Base-by-base conservation (phyloP, 2,329 filamentous ascomycete species). In the Sclerotinia sclerotiorum region DNA sequence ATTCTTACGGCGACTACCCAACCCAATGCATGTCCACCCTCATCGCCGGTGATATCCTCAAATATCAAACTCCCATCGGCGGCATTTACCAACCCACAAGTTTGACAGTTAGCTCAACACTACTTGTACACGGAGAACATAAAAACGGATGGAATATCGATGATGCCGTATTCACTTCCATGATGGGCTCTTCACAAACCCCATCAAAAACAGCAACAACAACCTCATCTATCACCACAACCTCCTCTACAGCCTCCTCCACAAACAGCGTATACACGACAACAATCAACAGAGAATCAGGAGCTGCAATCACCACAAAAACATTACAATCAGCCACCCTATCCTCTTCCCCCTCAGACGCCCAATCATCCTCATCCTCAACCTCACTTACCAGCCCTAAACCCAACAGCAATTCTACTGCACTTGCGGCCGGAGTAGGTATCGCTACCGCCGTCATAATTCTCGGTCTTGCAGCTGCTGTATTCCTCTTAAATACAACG, bases 61-160 rank as follows among this genome's bases (percentile, higher is more conserved):
- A 60, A 24, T 67, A 67, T 29, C 64, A 67, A 51, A 60, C 17
- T 48, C n/a, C 42, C 21, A 67, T 44, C 21, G 54, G 54, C 15
- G 64, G 64, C 11, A 62, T 62, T 8, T 52, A 44, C 19, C 65
- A 67, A 19, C 65, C 65, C n/a, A 54, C 65, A 52, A 67, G 56
- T 27, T 21, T 62, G 6, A 62, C 55, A 5, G 32, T 62, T 5
- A 46, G 65, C 48, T 48, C 44, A 42, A 67, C 48, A 35, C 15
- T 61, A 6, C 8, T 35, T 13, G 65, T 67, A 4, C 56, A 67
- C 39, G 65, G 65, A 35, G 55, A 67, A 27, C 65, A 67, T 19
- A 60, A 62, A 5, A 67, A 67, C 19, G 65, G 56, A 32, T 67
- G 57, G 44, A 67, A 67, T n/a, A 67, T 67, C 35, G 56, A 62